Percentiles rank a stretch among this genome's conserved stretches.
These are phyloP conservation scores for Scytalidium lignicola DNA, from an alignment of 2,329 filamentous ascomycete species.

Conservation along the genomic window DNA sequence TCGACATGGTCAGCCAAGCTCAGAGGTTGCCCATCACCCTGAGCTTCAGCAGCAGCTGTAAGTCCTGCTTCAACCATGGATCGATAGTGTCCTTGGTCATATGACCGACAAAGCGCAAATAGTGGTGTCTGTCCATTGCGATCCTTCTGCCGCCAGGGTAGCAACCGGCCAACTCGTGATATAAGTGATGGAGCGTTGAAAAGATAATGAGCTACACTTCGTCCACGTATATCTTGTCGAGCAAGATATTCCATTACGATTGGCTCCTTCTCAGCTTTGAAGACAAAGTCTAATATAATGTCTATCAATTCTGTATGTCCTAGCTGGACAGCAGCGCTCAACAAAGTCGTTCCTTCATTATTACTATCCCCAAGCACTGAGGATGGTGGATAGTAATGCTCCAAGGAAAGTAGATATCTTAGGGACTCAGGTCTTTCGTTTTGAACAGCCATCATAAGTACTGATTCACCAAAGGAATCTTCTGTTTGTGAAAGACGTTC, in stretches of 20 bases:
- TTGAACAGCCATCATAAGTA: slow-evolving; percentile 82
- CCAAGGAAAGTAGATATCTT: slow-evolving; percentile 71
- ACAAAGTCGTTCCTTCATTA: slow-evolving; percentile 80
- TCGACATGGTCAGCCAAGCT: slow-evolving; percentile 93
- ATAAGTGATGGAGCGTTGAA: slow-evolving; percentile 88
- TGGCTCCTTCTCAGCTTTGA: slow-evolving; percentile 48
- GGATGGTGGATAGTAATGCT: slow-evolving; percentile 67
- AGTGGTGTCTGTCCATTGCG: slow-evolving; percentile 97
- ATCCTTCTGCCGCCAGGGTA: slow-evolving; percentile 88
- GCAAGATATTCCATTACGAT: slow-evolving; percentile 64
- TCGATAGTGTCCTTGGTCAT: slow-evolving; percentile 84
- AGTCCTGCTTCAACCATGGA: slow-evolving; percentile 83
- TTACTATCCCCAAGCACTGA: slow-evolving; percentile 78
- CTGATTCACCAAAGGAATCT: slow-evolving; percentile 69
- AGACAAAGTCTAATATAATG: slow-evolving; percentile 67
- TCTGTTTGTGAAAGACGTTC: slow-evolving; percentile 70
- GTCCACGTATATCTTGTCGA: slow-evolving; percentile 75
- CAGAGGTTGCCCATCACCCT: slow-evolving; percentile 73
- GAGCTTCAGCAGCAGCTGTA: slow-evolving; percentile 64
- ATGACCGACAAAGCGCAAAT: slow-evolving; percentile 90
- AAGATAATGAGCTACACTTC: slow-evolving; percentile 90
- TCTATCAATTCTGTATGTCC: slow-evolving; percentile 72
- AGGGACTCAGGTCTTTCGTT: slow-evolving; percentile 67
- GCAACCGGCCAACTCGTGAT: slow-evolving; percentile 63
- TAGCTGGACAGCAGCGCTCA: slow-evolving; percentile 86